Conservation (phyloP, 345 rosid genomes). For the Arabidopsis arenosa region DNA sequence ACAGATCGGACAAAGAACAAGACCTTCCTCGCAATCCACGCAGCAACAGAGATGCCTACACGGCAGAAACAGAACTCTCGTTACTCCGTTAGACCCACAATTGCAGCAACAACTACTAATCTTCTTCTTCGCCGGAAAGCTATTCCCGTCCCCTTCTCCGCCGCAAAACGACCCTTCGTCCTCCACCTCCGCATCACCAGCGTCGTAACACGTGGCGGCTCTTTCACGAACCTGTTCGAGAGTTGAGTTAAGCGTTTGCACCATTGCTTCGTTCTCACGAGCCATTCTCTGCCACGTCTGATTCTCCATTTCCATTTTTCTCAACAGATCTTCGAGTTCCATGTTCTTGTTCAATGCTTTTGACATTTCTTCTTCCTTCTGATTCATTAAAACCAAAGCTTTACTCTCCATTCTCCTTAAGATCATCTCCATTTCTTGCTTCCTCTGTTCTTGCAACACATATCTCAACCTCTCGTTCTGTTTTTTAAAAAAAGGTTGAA, state of each 20-base stretch:
- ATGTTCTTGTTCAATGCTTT: conserved; percentile 54
- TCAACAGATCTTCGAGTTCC: conserved; percentile 63
- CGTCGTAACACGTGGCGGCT: conserved; percentile 46
- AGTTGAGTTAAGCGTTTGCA: conserved; percentile 48
- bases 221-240: conserved; percentile 58
- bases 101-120: conserved; percentile 51
- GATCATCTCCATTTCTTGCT: conserved; percentile 50
- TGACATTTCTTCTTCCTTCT: conserved; percentile 67
- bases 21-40: conserved; percentile 57
- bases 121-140: conserved; percentile 18
- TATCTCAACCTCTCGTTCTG: conserved; percentile 65
- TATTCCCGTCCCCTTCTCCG: conserved; percentile 32
- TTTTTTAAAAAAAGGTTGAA: not conserved
- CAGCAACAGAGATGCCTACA: conserved; percentile 94
- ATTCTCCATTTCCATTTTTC: conserved; percentile 60
- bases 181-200: conserved; percentile 42
- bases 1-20: conserved; percentile 78
- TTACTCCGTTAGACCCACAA: conserved; percentile 54
- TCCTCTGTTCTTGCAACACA: conserved; percentile 64
- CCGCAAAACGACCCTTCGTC: conserved; percentile 60
- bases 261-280: conserved; percentile 64
- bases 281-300: conserved; percentile 72
- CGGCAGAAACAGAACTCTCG: conserved; percentile 85
- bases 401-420: conserved; percentile 51
- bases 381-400: conserved; percentile 50